Base-by-base conservation (phyloP, 495 filamentous ascomycete genomes). In the Aspergillus wentii region DNA sequence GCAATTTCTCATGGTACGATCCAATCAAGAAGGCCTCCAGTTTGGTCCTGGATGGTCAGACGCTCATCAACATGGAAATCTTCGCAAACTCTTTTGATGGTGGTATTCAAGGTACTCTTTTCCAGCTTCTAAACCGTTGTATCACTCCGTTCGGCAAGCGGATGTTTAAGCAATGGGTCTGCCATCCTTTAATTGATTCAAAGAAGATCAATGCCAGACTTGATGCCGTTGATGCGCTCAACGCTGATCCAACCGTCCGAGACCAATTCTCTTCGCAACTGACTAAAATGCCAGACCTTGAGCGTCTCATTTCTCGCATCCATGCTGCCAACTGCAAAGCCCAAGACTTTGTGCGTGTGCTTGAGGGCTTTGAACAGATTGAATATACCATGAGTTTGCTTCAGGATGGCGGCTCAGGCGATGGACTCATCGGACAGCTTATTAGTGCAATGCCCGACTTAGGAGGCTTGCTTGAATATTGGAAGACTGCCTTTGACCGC, bases 301-400 rank as follows among this genome's bases (percentile, higher is more conserved):
- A 99, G 60, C 76, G 94, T 13, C 69, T 97, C 28, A 94, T 97
- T 40, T 97, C 94, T 21, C 82, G 94, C 5, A 84, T 99, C 15
- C 94, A 99, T 52, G 94, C 94, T 5, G 86, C 86, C 3, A 76
- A 78, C 19, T 95, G 89, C 66, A 88, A 80, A 51, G 76, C 89
- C 0, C 82, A 88, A 27, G 92, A 97, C 57, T 99, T 99, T 52
- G 78, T 94, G 16, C 79, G 76, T n/a, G 91, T 97, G 3, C 69
- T 99, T 0, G 90, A 99, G 52, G 94, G 94, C 0, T 99, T 97
- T 52, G 94, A 97, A 61, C 91, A 94, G 58, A 95, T 97, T 13
- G 88, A 94, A 29, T 87, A 90, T 53, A 92, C 86, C 0, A 86
- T 94, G 74, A 75, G 78, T 41, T 72, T 95, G 9, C 74, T 96